These are phyloP conservation scores for Blastomyces parvus DNA, from an alignment of 2,329 filamentous ascomycete genomes.

Conservation along the genomic window DNA sequence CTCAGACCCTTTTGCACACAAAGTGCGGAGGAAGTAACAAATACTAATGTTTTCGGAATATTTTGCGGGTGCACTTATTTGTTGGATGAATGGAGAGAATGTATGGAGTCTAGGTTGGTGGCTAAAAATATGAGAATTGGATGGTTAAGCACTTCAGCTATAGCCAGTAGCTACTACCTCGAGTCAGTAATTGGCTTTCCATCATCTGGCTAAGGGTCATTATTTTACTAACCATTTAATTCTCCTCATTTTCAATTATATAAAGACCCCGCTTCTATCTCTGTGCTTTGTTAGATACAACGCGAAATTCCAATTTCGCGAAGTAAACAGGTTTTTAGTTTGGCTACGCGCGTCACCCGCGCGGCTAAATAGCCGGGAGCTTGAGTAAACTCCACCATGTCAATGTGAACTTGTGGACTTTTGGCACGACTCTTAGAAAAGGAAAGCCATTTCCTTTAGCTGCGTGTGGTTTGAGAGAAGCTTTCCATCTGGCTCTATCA, in stretches of 20 bases:
- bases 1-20: not conserved
- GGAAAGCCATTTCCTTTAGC: not conserved
- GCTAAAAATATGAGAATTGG: not conserved
- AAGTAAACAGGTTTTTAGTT: not conserved
- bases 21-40: not conserved
- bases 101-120: not conserved
- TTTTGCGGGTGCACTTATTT: not conserved
- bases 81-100: not conserved
- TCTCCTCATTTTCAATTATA: not conserved
- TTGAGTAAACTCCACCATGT: not conserved
- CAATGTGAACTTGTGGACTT: too few species aligned
- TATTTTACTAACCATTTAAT: not conserved
- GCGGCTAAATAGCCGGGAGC: not conserved
- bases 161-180: not conserved
- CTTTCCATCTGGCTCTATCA: not conserved
- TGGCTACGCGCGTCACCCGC: not conserved
- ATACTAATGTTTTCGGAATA: not conserved
- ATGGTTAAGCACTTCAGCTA: not conserved
- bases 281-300: not conserved
- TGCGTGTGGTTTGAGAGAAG: not conserved
- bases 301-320: not conserved
- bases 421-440: too few species aligned
- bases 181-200: not conserved
- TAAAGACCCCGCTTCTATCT: not conserved
- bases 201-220: not conserved